Evolutionary conservation across 202 grass and related monocot genomes (phyloP).

Genomic region (Schoenoplectus triqueter): DNA sequence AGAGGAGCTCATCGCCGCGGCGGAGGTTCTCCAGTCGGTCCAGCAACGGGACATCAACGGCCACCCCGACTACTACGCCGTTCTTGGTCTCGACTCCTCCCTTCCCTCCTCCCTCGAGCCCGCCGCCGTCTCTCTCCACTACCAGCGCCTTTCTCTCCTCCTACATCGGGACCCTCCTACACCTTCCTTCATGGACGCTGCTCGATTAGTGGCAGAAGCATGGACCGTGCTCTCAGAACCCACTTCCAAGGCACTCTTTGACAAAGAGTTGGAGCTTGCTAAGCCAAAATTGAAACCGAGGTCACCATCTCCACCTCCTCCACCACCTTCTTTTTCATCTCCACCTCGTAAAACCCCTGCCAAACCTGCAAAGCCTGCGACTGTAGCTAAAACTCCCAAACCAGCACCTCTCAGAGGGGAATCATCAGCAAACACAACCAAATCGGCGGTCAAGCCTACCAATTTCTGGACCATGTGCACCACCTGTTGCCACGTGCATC

Average conservation of each 20-base stretch:
- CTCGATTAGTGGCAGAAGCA: conserved; percentile 53
- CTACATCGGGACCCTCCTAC: conserved; percentile 49
- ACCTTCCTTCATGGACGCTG: conserved; percentile 49
- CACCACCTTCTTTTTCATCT: conserved; percentile 16
- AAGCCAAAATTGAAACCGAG: conserved; percentile 6
- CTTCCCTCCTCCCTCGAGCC: conserved; percentile 45
- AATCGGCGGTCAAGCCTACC: conserved; percentile 29
- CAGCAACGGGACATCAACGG: conserved; percentile 47
- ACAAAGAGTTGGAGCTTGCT: conserved; percentile 54
- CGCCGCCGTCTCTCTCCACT: conserved; percentile 48
- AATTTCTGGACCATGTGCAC: conserved; percentile 74
- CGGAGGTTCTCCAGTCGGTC: conserved; percentile 53
- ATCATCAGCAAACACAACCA: not conserved
- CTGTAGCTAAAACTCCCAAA: conserved; percentile 14
- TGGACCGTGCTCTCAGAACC: conserved; percentile 71
- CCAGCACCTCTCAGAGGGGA: conserved; percentile 5
- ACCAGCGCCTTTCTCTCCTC: conserved; percentile 59
- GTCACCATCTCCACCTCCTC: conserved; percentile 10
- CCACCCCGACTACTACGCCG: conserved; percentile 56
- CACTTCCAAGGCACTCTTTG: conserved; percentile 59
- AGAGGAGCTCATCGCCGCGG: conserved; percentile 64
- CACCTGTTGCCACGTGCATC: conserved; percentile 65
- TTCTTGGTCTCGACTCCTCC: conserved; percentile 58
- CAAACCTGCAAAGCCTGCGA: not conserved
- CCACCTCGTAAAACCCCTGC: conserved; percentile 7